A percentile compares a stretch with the other conserved stretches of the same genome.
Evolutionary conservation across 768 basidiomycete genomes (phyloP).

Genomic region (Filobasidium wieringae): DNA sequence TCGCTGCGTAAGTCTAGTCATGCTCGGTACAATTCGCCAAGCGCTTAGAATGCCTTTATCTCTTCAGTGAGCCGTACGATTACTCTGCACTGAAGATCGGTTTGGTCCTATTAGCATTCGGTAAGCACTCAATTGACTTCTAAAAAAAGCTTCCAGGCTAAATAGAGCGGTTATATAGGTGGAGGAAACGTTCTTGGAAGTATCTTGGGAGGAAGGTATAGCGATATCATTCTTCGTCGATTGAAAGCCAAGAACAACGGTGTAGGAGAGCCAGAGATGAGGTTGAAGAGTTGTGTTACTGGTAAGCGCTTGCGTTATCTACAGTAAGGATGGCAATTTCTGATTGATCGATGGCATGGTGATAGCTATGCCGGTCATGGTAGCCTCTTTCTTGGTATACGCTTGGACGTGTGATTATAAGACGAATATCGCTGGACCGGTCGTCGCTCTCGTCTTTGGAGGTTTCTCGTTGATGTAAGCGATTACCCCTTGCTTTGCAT

Average conservation of each 20-base stretch:
- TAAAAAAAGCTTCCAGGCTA: constrained; percentile 64
- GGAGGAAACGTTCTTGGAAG: constrained; percentile 48
- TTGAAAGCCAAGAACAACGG: constrained; percentile 46
- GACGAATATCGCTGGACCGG: constrained; percentile 55
- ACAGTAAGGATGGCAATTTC: not conserved
- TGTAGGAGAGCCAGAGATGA: constrained; percentile 48
- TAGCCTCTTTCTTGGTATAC: constrained; percentile 54
- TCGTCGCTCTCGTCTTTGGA: constrained; percentile 57
- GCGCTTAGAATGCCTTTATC: not conserved
- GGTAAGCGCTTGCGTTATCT: not conserved
- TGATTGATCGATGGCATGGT: not conserved
- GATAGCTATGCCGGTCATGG: constrained; percentile 48
- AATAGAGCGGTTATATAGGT: constrained; percentile 63
- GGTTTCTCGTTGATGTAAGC: constrained; percentile 66
- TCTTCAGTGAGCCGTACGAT: constrained; percentile 44
- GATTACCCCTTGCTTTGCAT: not conserved
- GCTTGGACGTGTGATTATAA: constrained; percentile 62
- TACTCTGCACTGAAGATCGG: constrained; percentile 63
- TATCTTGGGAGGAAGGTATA: constrained; percentile 51
- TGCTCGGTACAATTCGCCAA: not conserved
- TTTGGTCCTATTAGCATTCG: constrained; percentile 62
- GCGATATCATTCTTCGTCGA: constrained; percentile 45
- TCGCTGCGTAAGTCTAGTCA: constrained; percentile 42
- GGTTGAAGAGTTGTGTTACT: constrained; percentile 1
- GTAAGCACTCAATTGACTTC: constrained; percentile 28